Conservation (phyloP, 2,329 filamentous ascomycete genomes). For the Talaromyces amestolkiae region DNA sequence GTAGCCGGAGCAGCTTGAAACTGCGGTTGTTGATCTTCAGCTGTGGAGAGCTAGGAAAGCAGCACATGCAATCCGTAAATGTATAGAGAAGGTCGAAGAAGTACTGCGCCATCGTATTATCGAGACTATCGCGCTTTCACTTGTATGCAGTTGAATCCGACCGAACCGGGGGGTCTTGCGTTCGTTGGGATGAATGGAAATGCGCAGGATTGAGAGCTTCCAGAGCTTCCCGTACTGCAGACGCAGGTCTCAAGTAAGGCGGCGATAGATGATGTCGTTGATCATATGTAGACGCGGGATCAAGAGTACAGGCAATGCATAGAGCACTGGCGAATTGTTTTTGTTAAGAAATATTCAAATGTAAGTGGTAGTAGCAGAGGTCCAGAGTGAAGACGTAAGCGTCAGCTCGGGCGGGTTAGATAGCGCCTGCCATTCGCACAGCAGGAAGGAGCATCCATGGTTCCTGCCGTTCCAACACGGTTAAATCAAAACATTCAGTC, state of each 20-base stretch:
- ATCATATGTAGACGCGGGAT: neutral
- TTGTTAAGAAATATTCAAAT: neutral
- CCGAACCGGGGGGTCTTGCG: neutral
- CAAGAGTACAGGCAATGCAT: neutral
- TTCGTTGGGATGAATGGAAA: neutral
- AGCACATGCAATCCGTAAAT: slow-evolving; percentile 90
- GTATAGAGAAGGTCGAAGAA: slow-evolving; percentile 87
- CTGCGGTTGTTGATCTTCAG: slow-evolving; percentile 91
- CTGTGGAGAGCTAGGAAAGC: slow-evolving; percentile 90
- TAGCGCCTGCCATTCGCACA: slow-evolving; percentile 8
- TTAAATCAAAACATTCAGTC: slow-evolving; percentile 6
- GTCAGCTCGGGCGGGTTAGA: neutral
- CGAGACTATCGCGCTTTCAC: neutral
- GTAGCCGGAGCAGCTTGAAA: slow-evolving; percentile 91
- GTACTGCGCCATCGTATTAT: slow-evolving; percentile 68
- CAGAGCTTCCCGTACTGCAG: slow-evolving; percentile 1
- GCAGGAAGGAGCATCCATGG: slow-evolving; percentile 9
- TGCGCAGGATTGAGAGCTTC: neutral
- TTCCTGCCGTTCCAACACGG: slow-evolving; percentile 8
- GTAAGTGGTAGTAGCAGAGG: neutral
- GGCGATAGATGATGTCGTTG: neutral
- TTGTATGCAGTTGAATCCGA: neutral
- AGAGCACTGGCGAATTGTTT: neutral
- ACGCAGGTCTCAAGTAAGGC: neutral
- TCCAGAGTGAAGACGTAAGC: neutral